Conservation (phyloP, 1,139 yeast genomes). For the Candida sanyaensis region DNA sequence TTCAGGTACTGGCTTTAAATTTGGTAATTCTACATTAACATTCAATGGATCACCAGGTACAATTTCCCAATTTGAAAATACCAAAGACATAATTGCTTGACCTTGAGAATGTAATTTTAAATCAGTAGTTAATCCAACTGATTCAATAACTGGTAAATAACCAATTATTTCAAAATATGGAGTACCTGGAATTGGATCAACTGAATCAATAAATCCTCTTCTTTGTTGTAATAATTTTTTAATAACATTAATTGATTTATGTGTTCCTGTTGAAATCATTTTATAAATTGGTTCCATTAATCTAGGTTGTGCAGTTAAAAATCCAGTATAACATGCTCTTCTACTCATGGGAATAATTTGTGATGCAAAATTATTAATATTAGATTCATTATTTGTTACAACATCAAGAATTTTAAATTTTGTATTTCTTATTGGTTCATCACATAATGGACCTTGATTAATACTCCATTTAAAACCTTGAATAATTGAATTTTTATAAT, state of each 20-base stretch:
- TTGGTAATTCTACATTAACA: conserved; percentile 58
- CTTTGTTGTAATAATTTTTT: conserved; percentile 58
- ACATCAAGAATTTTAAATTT: conserved; percentile 74
- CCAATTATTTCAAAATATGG: conserved; percentile 66
- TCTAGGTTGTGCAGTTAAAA: conserved; percentile 76
- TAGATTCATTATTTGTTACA: conserved; percentile 41
- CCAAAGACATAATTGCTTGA: conserved; percentile 67
- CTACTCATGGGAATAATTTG: conserved; percentile 84
- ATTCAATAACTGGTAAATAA: conserved; percentile 82
- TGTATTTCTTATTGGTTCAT: conserved; percentile 74
- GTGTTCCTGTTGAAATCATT: conserved; percentile 60
- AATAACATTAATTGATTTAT: conserved; percentile 43
- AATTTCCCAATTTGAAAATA: conserved; percentile 69
- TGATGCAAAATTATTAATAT: conserved; percentile 57
- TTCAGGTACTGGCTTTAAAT: conserved; percentile 72
- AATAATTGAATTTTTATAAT: conserved; percentile 54
- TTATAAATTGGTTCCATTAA: conserved; percentile 81
- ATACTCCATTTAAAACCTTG: conserved; percentile 87
- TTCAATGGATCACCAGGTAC: conserved; percentile 96
- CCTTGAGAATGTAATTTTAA: conserved; percentile 77
- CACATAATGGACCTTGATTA: conserved; percentile 88
- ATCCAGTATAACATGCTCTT: conserved; percentile 81
- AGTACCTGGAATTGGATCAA: conserved; percentile 71
- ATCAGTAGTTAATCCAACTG: conserved; percentile 88
- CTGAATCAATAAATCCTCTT: conserved; percentile 51